These are phyloP conservation scores for Protoeuglena noctilucae DNA, from an alignment of 139 green algal genomes.

Conservation along the genomic window DNA sequence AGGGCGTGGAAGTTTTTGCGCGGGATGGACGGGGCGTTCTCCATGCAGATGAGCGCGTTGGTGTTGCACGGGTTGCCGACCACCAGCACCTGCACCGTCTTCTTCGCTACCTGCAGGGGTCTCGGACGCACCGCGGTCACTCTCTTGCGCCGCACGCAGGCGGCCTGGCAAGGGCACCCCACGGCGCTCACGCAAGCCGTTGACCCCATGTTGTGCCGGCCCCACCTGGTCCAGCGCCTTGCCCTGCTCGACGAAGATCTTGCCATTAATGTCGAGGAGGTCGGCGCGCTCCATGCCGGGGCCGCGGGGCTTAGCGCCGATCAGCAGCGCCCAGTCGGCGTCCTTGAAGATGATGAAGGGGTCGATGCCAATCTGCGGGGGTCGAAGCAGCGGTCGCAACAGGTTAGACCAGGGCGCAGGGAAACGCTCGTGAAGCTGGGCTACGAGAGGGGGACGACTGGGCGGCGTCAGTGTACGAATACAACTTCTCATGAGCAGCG, in stretches of 20 bases:
- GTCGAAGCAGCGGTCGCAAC: no score
- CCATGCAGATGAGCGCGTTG: constrained; percentile 72
- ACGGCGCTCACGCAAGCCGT: no score
- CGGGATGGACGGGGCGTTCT: constrained; percentile 63
- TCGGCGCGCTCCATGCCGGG: constrained; percentile 81
- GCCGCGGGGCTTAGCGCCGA: constrained; percentile 78
- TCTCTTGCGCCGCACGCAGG: no score
- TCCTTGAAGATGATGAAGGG: constrained; percentile 54
- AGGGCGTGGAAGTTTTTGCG: constrained; percentile 73
- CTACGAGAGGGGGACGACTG: no score
- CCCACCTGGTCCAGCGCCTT: constrained; percentile 61
- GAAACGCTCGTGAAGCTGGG: no score
- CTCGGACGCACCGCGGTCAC: no score
- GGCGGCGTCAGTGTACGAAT: no score
- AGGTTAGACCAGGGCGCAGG: no score
- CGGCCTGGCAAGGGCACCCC: no score
- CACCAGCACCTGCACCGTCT: constrained; percentile 66
- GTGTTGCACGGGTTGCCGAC: constrained; percentile 89
- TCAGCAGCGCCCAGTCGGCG: constrained; percentile 83
- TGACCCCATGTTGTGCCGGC: no score
- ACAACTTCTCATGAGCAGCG: no score
- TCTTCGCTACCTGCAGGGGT: constrained; percentile 45
- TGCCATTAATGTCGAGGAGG: constrained; percentile 76
- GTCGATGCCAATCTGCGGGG: constrained; percentile 64
- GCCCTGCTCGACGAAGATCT: constrained; percentile 61